Evolutionary conservation across 2,329 filamentous ascomycete genomes (phyloP).

Genomic region (Ascocoryne sarcoides): DNA sequence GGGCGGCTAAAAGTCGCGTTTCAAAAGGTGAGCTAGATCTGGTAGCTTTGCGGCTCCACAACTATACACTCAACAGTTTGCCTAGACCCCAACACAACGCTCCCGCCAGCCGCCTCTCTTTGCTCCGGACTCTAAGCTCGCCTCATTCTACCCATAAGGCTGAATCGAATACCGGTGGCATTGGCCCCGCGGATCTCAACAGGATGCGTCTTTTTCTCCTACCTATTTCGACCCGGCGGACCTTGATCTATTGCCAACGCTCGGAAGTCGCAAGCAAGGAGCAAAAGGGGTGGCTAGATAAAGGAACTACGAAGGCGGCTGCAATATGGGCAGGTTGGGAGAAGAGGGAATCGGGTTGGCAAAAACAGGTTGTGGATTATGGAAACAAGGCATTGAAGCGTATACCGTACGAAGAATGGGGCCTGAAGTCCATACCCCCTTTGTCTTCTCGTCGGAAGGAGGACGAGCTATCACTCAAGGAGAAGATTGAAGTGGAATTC

Average conservation of each 20-base stretch:
- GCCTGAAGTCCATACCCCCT: conserved; percentile 85
- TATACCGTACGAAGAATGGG: conserved; percentile 97
- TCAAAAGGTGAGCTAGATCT: no score
- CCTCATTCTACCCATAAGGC: no score
- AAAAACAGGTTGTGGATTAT: conserved; percentile 75
- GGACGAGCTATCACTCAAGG: conserved; percentile 53
- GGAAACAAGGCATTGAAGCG: conserved; percentile 79
- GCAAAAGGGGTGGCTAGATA: conserved; percentile 54
- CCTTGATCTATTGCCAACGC: conserved; percentile 85
- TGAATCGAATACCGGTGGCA: no score
- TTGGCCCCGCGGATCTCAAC: no score
- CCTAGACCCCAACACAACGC: no score
- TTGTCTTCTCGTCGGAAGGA: conserved; percentile 57
- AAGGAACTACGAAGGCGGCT: conserved; percentile 60
- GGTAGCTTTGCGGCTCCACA: no score
- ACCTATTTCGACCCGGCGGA: conserved; percentile 83
- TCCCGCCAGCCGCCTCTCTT: no score
- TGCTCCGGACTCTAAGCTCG: no score
- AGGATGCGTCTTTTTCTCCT: conserved; percentile 96
- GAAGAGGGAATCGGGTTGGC: conserved; percentile 75
- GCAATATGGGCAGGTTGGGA: conserved; percentile 83
- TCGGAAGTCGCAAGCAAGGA: conserved; percentile 47
- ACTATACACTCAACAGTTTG: no score
- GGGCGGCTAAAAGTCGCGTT: no score
- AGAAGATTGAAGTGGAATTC: conserved; percentile 66